Evolutionary conservation across 805 yeast genomes (phyloP).

Genomic region (Ogataea angusta): DNA sequence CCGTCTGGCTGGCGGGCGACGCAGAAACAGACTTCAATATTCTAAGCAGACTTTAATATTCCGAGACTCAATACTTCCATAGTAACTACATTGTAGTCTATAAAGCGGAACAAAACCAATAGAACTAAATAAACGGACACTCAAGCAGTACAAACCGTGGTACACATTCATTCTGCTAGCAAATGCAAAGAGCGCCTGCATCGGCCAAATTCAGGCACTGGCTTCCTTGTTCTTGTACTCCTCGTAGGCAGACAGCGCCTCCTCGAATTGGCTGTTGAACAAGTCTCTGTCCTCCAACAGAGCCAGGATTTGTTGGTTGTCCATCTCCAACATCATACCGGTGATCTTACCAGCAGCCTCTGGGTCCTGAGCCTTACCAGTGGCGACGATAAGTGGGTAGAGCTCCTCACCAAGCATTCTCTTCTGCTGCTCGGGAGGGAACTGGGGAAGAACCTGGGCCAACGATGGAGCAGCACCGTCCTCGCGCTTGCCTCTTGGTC

Average conservation of each 20-base stretch:
- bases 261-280: conserved; percentile 87
- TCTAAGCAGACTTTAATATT: conserved; percentile 9
- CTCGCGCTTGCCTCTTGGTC: conserved; percentile 27
- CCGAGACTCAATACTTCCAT: background rate
- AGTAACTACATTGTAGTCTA: background rate
- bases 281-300: conserved; percentile 86
- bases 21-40: conserved; percentile 37
- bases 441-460: conserved; percentile 58
- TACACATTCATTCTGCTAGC: conserved; percentile 8
- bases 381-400: conserved; percentile 85
- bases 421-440: conserved; percentile 90
- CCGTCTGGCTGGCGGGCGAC: conserved; percentile 63
- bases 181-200: conserved; percentile 7
- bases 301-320: conserved; percentile 83
- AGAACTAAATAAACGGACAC: conserved; percentile 5
- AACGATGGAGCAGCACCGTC: conserved; percentile 39
- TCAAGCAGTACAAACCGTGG: conserved; percentile 6
- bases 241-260: conserved; percentile 92
- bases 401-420: conserved; percentile 97
- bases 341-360: conserved; percentile 98
- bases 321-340: conserved; percentile 97
- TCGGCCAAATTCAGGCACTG: conserved; percentile 12
- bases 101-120: conserved; percentile 2
- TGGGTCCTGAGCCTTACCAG: conserved; percentile 82
- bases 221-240: conserved; percentile 64